Evolutionary conservation across 371 early-diverging fungal genomes (phyloP).

Genomic region (Cokeromyces recurvatus): DNA sequence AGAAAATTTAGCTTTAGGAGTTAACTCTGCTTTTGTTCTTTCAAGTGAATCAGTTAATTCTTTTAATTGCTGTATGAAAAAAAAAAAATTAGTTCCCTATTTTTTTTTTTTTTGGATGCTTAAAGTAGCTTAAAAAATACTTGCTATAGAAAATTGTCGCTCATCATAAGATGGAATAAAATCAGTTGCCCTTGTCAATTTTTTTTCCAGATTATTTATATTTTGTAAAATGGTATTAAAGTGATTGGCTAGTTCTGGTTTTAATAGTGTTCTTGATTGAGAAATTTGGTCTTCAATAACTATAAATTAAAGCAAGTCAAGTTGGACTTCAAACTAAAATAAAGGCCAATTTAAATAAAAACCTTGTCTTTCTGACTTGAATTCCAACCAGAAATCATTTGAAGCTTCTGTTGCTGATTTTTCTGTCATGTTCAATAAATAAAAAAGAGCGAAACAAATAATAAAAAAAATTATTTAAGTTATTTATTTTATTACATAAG

Average conservation of each 20-base stretch:
- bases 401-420: slow-evolving; percentile 35
- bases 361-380: slow-evolving; percentile 27
- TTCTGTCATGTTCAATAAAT: slow-evolving; percentile 6
- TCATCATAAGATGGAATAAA: slow-evolving; percentile 58
- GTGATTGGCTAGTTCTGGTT: slow-evolving; percentile 21
- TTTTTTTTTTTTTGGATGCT: neutral
- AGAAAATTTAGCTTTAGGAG: slow-evolving; percentile 58
- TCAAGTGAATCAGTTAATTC: slow-evolving; percentile 33
- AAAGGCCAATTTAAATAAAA: too few relatives aligned
- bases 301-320: too few relatives aligned
- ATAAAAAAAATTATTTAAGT: too few relatives aligned
- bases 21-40: slow-evolving; percentile 24
- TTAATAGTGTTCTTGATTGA: slow-evolving; percentile 17
- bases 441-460: too few relatives aligned
- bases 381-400: slow-evolving; percentile 33
- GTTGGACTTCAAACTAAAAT: too few relatives aligned
- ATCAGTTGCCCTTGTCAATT: slow-evolving; percentile 47
- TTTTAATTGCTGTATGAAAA: slow-evolving; percentile 45
- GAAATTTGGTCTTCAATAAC: slow-evolving; percentile 35
- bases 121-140: neutral
- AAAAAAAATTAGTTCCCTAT: neutral
- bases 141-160: slow-evolving; percentile 47
- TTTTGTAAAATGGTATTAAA: slow-evolving; percentile 35
- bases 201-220: slow-evolving; percentile 50
- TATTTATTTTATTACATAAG: too few relatives aligned